phyloP scores from a whole-genome alignment of 805 yeast genomes.

The Torulaspora maleeae region DNA sequence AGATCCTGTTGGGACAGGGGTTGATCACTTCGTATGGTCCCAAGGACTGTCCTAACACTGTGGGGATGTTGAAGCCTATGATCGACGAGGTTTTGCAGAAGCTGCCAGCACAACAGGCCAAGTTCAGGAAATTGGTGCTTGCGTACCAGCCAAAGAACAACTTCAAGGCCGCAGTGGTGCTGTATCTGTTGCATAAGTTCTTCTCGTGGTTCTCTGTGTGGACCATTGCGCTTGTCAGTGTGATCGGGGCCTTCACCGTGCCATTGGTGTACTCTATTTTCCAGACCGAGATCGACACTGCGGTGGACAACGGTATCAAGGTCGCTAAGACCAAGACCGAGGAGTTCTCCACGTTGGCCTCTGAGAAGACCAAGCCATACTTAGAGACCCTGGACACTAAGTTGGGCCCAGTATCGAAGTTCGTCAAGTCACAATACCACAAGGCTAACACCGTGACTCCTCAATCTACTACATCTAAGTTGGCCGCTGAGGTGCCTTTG shows the following conservation, averaged over 20 bases:
- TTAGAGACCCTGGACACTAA: conserved; percentile 52
- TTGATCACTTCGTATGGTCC: conserved; percentile 74
- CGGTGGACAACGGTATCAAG: conserved; percentile 44
- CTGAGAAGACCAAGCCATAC: conserved; percentile 57
- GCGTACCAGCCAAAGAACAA: conserved; percentile 71
- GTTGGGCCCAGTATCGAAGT: conserved; percentile 62
- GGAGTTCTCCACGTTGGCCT: conserved; percentile 44
- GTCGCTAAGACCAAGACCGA: conserved; percentile 49
- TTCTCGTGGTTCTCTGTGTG: conserved; percentile 73
- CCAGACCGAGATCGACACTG: conserved; percentile 72
- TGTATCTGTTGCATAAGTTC: conserved; percentile 63
- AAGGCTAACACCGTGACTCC: conserved; percentile 57
- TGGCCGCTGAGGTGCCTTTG: conserved; percentile 29
- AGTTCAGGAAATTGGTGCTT: conserved; percentile 53
- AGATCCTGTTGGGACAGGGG: conserved; percentile 68
- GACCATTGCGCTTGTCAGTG: conserved; percentile 54
- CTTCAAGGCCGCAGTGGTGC: conserved; percentile 61
- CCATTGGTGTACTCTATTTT: conserved; percentile 72
- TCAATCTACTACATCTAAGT: conserved; percentile 23
- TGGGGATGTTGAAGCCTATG: conserved; percentile 32
- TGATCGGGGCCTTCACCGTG: conserved; percentile 60
- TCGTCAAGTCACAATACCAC: conserved; percentile 42
- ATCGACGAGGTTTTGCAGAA: conserved; percentile 32
- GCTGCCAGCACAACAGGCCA: conserved; percentile 48
- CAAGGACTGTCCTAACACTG: conserved; percentile 34